Evolutionary conservation across 2,329 filamentous ascomycete species (phyloP).

Genomic region (Domatiomyces catenatus): DNA sequence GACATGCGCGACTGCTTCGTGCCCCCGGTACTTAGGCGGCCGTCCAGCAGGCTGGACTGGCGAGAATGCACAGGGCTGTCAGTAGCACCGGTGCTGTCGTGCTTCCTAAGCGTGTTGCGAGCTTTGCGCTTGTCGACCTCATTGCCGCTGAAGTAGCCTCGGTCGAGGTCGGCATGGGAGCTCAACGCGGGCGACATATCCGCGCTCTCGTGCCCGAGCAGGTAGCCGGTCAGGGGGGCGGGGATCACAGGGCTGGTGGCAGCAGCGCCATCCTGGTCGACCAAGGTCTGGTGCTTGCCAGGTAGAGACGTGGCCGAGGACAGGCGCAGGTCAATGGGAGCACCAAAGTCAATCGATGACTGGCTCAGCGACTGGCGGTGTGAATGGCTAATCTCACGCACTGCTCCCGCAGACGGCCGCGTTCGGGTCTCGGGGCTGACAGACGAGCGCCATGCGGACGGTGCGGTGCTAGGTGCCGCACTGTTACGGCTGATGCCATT

Average conservation of each 20-base stretch:
- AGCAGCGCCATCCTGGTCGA: slow-evolving; percentile 46
- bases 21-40: slow-evolving; percentile 50
- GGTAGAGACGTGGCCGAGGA: slow-evolving; percentile 7
- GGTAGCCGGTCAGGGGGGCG: slow-evolving; percentile 11
- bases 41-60: slow-evolving; percentile 62
- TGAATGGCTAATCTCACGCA: slow-evolving; percentile 68
- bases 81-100: slow-evolving; percentile 29
- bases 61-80: slow-evolving; percentile 41
- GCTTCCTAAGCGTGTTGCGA: slow-evolving; percentile 68
- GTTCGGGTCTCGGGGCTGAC: slow-evolving; percentile 28
- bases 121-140: slow-evolving; percentile 58
- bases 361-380: slow-evolving; percentile 81
- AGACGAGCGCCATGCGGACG: slow-evolving; percentile 29
- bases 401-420: slow-evolving; percentile 62
- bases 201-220: slow-evolving; percentile 17
- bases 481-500: slow-evolving; percentile 6
- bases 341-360: slow-evolving; percentile 65
- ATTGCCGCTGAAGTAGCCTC: slow-evolving; percentile 84
- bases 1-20: slow-evolving; percentile 63
- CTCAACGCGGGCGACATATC: slow-evolving; percentile 18
- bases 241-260: slow-evolving; percentile 20
- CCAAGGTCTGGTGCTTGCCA: slow-evolving; percentile 42
- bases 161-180: slow-evolving; percentile 49
- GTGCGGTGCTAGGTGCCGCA: slow-evolving; percentile 25
- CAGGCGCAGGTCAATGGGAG: slow-evolving; percentile 17